A percentile compares a stretch with the other conserved stretches of the same genome.
phyloP scores from a whole-genome alignment of 2,329 filamentous ascomycete species.

The Calonectria pauciramosa region DNA sequence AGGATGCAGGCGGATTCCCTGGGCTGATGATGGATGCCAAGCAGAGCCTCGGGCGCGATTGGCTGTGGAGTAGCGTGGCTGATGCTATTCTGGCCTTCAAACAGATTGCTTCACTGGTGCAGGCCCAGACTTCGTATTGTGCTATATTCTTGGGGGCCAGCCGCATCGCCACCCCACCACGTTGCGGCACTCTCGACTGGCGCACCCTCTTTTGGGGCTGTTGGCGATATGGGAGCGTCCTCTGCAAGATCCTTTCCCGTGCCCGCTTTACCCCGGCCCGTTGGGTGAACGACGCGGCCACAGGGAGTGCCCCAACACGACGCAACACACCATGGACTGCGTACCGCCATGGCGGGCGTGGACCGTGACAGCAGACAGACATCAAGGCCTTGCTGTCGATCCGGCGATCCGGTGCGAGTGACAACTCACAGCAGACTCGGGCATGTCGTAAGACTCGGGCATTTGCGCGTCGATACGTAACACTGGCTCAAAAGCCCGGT shows the following conservation, averaged over 20 bases:
- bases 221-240: neutral
- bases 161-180: slow-evolving; percentile 4
- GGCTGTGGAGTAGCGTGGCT: slow-evolving; percentile 16
- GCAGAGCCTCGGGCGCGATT: slow-evolving; percentile 1
- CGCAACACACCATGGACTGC: neutral
- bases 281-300: neutral
- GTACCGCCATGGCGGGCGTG: neutral
- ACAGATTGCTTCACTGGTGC: slow-evolving; percentile 23
- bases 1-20: slow-evolving; percentile 20
- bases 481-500: neutral
- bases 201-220: neutral
- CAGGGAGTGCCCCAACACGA: neutral
- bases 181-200: neutral
- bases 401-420: slow-evolving; percentile 2
- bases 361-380: neutral
- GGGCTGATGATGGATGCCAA: slow-evolving; percentile 12
- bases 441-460: slow-evolving; percentile 1
- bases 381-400: neutral
- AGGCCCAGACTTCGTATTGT: slow-evolving; percentile 21
- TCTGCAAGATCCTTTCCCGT: slow-evolving; percentile 4
- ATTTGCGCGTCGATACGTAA: neutral
- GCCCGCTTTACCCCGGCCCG: slow-evolving; percentile 2
- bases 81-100: slow-evolving; percentile 27
- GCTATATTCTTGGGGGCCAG: neutral
- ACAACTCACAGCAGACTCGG: neutral